A percentile compares a stretch with the other conserved stretches of the same genome.
phyloP scores from a whole-genome alignment of 2,329 filamentous ascomycete species.

The Ceratocystis alfenasii region DNA sequence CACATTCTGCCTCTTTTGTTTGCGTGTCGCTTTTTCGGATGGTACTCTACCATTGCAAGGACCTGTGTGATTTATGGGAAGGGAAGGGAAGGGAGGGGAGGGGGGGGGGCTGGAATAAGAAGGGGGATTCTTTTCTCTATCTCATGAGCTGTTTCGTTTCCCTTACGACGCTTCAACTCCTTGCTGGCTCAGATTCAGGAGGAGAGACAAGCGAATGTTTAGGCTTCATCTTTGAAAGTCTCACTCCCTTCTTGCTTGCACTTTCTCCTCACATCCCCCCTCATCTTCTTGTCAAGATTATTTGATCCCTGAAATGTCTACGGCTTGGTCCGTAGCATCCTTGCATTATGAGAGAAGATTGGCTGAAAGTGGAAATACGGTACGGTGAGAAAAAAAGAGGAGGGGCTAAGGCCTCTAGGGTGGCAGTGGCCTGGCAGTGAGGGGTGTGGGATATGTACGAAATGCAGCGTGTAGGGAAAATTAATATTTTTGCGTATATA shows the following conservation, averaged over 20 bases:
- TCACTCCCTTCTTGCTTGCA: not conserved
- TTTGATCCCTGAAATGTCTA: slow-evolving; percentile 7
- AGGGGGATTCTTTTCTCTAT: not conserved
- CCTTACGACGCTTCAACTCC: not conserved
- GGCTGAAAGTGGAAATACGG: slow-evolving; percentile 6
- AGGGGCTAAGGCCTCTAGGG: not conserved
- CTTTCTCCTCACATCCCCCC: not conserved
- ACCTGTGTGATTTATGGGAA: not conserved
- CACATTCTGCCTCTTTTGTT: not conserved
- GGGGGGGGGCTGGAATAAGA: not conserved
- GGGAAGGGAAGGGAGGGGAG: not conserved
- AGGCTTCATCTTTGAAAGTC: not conserved
- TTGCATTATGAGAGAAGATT: not conserved
- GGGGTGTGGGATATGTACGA: not conserved
- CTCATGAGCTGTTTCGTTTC: not conserved
- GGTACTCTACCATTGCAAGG: not conserved
- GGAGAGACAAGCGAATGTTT: not conserved
- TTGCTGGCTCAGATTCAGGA: slow-evolving; percentile 3
- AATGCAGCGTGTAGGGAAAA: not conserved
- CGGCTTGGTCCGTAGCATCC: slow-evolving; percentile 11
- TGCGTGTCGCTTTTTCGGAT: not conserved
- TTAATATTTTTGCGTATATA: not conserved
- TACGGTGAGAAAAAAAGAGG: not conserved
- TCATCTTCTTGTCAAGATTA: not conserved
- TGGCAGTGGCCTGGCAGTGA: not conserved